Evolutionary conservation across 306 rosid genomes (phyloP).

Genomic region (Prunus dulcis): DNA sequence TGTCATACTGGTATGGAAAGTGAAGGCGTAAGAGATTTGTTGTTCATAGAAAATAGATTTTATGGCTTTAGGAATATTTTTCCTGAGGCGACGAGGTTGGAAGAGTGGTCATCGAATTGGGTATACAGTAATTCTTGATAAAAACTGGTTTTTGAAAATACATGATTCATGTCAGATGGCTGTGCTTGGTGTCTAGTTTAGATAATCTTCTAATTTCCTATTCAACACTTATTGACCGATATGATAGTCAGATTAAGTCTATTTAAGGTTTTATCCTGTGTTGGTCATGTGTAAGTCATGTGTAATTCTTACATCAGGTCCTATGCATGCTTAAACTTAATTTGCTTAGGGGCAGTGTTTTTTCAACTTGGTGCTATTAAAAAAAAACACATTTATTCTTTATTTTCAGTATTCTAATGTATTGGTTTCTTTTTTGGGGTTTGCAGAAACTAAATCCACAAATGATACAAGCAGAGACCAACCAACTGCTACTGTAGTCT

Average conservation of each 20-base stretch:
- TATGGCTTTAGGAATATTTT: neutral
- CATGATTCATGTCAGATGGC: neutral
- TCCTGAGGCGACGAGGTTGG: neutral
- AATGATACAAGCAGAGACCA: conserved; percentile 78
- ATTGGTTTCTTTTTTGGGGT: conserved; percentile 6
- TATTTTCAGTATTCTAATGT: conserved; percentile 7
- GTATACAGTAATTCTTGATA: neutral
- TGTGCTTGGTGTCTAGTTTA: neutral
- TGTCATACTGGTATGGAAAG: neutral
- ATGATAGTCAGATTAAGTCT: neutral
- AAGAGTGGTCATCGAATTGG: neutral
- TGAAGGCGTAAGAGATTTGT: neutral
- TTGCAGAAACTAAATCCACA: conserved; percentile 69
- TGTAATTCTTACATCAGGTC: neutral
- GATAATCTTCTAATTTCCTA: neutral
- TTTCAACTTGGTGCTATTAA: neutral
- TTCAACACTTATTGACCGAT: neutral
- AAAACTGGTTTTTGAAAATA: neutral
- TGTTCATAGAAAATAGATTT: neutral
- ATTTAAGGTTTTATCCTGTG: neutral
- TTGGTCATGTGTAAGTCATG: neutral
- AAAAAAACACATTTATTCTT: conserved; percentile 4
- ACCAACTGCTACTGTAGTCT: conserved; percentile 57
- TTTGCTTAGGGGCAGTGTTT: neutral
- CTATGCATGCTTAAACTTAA: neutral